Percentiles rank a stretch among this genome's conserved stretches.
Conservation (phyloP, 371 early-diverging fungal species). For the Basidiobolus meristosporus region DNA sequence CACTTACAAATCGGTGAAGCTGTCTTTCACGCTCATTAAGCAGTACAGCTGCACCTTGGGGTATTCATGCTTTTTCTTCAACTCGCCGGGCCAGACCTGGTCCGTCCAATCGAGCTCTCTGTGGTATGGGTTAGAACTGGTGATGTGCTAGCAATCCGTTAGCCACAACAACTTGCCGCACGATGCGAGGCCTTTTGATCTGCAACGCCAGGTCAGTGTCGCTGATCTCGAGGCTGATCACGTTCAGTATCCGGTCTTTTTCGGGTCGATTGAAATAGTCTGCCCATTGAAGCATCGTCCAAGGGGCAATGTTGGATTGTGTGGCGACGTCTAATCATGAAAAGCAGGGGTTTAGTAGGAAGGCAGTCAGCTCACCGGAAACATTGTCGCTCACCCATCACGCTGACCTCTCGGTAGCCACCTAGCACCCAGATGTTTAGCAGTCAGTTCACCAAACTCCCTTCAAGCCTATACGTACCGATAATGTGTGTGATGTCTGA, state of each 20-base stretch:
- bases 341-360: not conserved
- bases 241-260: conserved; percentile 51
- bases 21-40: conserved; percentile 72
- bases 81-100: conserved; percentile 53
- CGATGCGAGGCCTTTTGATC: conserved; percentile 52
- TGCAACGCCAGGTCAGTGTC: conserved; percentile 38
- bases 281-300: conserved; percentile 71
- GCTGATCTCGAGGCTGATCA: conserved; percentile 74
- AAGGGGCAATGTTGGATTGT: conserved; percentile 50
- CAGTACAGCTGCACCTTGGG: conserved; percentile 80
- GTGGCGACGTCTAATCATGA: conserved; percentile 46
- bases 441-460: not conserved
- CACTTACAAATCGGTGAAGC: conserved; percentile 73
- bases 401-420: conserved; percentile 36
- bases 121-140: not conserved
- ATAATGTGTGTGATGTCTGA: conserved; percentile 41
- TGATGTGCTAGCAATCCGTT: not conserved
- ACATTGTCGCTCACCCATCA: conserved; percentile 21
- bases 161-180: conserved; percentile 17
- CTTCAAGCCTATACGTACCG: conserved; percentile 17
- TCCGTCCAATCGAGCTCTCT: conserved; percentile 77
- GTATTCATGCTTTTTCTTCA: conserved; percentile 25
- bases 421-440: conserved; percentile 13
- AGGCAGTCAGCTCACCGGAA: not conserved
- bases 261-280: conserved; percentile 41